phyloP scores from a whole-genome alignment of 805 yeast genomes.

The Ogataea trehaloabstinens region DNA sequence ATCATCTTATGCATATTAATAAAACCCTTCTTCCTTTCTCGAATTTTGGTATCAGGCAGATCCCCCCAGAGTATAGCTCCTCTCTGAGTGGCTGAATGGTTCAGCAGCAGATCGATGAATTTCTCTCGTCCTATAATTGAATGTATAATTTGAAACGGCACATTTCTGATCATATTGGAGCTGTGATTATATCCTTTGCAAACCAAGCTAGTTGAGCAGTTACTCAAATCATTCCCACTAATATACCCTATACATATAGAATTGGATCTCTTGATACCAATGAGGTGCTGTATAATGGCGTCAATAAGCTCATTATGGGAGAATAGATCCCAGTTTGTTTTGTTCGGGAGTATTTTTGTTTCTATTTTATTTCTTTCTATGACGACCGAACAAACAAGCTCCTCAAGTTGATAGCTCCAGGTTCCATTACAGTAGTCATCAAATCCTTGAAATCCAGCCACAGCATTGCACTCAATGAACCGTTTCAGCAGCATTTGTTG shows the following conservation, averaged over 20 bases:
- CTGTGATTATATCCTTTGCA: conserved; percentile 37
- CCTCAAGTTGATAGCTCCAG: conserved; percentile 1
- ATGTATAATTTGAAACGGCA: conserved; percentile 44
- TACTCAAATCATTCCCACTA: conserved; percentile 27
- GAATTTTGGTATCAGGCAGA: background rate
- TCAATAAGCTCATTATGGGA: conserved; percentile 41
- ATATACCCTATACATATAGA: conserved; percentile 43
- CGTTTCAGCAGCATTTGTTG: conserved; percentile 13
- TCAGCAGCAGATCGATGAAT: conserved; percentile 41
- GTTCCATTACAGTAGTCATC: conserved; percentile 3
- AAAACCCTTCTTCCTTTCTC: background rate
- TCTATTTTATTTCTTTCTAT: no score
- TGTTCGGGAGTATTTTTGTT: background rate
- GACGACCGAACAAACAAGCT: conserved; percentile 4
- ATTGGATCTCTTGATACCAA: conserved; percentile 33
- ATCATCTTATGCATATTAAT: conserved; percentile 25
- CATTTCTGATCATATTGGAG: conserved; percentile 39
- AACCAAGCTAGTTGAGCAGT: conserved; percentile 29
- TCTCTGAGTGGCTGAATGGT: conserved; percentile 31
- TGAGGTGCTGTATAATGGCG: conserved; percentile 34
- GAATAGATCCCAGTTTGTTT: background rate
- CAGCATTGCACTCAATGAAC: conserved; percentile 4
- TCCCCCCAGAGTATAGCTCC: conserved; percentile 24
- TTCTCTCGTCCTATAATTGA: conserved; percentile 35
- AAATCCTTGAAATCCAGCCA: conserved; percentile 1